These are phyloP conservation scores for Talaromyces borbonicus DNA, from an alignment of 495 filamentous ascomycete species.

Conservation along the genomic window DNA sequence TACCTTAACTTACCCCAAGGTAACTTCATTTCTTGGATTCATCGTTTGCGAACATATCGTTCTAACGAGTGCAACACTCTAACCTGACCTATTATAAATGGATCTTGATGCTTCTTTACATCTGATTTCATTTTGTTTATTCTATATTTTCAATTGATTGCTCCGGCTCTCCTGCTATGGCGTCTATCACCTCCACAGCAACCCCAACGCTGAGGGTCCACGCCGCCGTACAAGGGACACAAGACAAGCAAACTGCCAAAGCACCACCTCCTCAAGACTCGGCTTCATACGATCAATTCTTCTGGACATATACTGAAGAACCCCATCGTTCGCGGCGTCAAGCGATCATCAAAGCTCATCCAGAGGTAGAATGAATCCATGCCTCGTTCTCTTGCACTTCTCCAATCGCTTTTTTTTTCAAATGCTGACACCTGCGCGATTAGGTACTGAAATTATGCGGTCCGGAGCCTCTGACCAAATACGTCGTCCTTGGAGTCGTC, in stretches of 20 bases:
- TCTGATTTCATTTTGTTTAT: not conserved
- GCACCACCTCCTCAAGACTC: conserved; percentile 2
- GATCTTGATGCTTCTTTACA: too few species aligned
- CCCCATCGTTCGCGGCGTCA: conserved; percentile 83
- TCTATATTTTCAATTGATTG: not conserved
- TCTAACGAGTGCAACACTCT: too few species aligned
- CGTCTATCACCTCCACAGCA: conserved; percentile 4
- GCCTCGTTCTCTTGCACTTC: not conserved
- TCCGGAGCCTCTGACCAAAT: conserved; percentile 92
- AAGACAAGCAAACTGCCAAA: conserved; percentile 1
- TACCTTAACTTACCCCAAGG: not conserved
- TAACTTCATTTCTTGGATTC: not conserved
- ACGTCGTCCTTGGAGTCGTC: conserved; percentile 77
- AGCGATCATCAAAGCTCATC: conserved; percentile 97
- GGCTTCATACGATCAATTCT: conserved; percentile 46
- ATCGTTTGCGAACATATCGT: too few species aligned
- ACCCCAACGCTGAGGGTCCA: conserved; percentile 4
- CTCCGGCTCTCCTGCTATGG: not conserved
- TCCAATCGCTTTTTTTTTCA: not conserved
- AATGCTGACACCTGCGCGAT: not conserved
- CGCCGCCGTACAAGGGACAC: not conserved
- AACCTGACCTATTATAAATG: too few species aligned
- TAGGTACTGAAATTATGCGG: conserved; percentile 97
- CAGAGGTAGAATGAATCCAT: conserved; percentile 84
- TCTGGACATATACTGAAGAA: conserved; percentile 98